A percentile compares a stretch with the other conserved stretches of the same genome.
These are phyloP conservation scores for Medicago ruthenica DNA, from an alignment of 306 rosid genomes.

Conservation along the genomic window DNA sequence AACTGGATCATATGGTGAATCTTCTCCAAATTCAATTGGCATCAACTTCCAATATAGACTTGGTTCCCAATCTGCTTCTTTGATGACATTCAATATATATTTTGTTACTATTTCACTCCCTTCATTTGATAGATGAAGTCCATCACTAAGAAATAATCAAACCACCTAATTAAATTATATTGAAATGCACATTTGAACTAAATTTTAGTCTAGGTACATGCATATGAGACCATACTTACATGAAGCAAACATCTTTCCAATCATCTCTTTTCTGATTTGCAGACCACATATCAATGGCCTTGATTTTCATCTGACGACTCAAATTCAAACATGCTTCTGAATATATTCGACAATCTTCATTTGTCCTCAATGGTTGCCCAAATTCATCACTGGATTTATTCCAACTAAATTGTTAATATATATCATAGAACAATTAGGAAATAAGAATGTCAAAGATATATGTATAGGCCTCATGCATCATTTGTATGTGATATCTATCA, in stretches of 20 bases:
- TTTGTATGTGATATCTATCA: too few relatives aligned
- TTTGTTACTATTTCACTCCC: slow-evolving; percentile 64
- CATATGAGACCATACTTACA: slow-evolving; percentile 46
- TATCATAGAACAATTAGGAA: not conserved
- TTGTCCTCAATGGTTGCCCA: slow-evolving; percentile 19
- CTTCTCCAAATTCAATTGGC: too few relatives aligned
- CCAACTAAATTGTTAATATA: slow-evolving; percentile 9
- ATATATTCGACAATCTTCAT: slow-evolving; percentile 55
- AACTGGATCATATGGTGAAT: too few relatives aligned
- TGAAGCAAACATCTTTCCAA: slow-evolving; percentile 62
- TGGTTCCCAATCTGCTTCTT: slow-evolving; percentile 76
- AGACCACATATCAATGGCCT: slow-evolving; percentile 64
- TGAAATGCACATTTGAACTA: not conserved
- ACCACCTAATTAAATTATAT: slow-evolving; percentile 2
- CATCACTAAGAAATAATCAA: slow-evolving; percentile 57
- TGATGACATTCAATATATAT: slow-evolving; percentile 57
- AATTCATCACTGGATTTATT: slow-evolving; percentile 21
- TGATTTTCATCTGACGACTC: slow-evolving; percentile 57
- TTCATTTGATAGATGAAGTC: slow-evolving; percentile 62
- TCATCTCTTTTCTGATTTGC: slow-evolving; percentile 60
- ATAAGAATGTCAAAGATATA: not conserved
- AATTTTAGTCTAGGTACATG: not conserved
- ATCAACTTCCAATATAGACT: slow-evolving; percentile 52
- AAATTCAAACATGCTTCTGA: slow-evolving; percentile 72
- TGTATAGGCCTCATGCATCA: too few relatives aligned